Base-by-base conservation (phyloP, 2,329 filamentous ascomycete genomes). In the Colletotrichum sp. region DNA sequence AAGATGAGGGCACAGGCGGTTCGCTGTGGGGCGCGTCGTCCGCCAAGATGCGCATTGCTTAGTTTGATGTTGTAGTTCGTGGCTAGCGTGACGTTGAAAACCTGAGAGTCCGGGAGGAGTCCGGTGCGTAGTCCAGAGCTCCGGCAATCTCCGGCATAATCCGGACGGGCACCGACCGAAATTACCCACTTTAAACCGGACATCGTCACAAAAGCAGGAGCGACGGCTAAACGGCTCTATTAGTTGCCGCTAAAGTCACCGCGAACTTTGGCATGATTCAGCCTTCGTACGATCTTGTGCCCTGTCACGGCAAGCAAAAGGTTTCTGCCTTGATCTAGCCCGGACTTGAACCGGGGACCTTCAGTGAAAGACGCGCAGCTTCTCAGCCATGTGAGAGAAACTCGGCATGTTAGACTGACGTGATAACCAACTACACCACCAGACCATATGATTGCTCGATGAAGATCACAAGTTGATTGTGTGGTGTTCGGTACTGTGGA, bases 341-440 rank as follows among this genome's bases (percentile, higher is more conserved):
- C 55, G 55, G 61, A 72, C 69, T 68, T 68, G 68, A 72, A 74
- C 72, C 61, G 69, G 69, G 68, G 68, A 72, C 39, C 72, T 72
- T 75, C 72, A 72, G 69, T 67, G 72, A 39, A 27, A 22, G 44
- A 52, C 44, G 44, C 44, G 44, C 12, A 12, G 0, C 3, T 8
- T n/a, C 9, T n/a, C n/a, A 19, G 22, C 8, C 13, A 22, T 27
- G n/a, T n/a, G 7, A 16, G 27, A 36, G n/a, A 34, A 22, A 15
- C 28, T 68, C 0, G 36, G 8, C 5, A 28, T 82, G 85, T 87
- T 87, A 87, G 84, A 86, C 85, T 86, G 84, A 86, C 82, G 85
- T 86, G 85, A 87, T 86, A 86, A 86, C 85, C 85, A 86, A 87
- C 85, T 82, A 82, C 80, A 81, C 82, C 84, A 72, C 89, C 87